Conservation (phyloP, 1,284 basidiomycete genomes). For the Phaffia rhodozyma region DNA sequence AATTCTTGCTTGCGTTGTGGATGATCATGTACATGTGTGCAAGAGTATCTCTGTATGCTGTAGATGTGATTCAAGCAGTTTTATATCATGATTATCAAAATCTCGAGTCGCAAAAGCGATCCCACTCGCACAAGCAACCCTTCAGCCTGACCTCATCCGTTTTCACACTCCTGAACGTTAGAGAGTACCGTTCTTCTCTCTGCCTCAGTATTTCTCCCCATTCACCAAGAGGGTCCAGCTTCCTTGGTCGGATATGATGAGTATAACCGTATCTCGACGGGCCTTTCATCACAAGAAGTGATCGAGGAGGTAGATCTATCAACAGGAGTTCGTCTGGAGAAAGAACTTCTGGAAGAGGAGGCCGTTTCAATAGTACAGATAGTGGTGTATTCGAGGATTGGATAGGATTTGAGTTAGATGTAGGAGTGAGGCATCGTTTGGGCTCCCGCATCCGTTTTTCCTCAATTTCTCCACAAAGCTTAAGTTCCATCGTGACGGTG, state of each 20-base stretch:
- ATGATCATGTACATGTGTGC: too few species aligned
- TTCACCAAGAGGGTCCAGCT: conserved; percentile 14
- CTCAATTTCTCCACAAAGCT: conserved; percentile 13
- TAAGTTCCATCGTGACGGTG: conserved; percentile 15
- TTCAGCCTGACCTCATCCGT: too few species aligned
- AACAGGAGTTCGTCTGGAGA: not conserved
- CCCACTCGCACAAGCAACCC: not conserved
- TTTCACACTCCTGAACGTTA: conserved; percentile 10
- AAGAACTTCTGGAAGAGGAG: conserved; percentile 2
- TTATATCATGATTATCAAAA: not conserved
- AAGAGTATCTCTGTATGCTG: not conserved
- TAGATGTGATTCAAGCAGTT: not conserved
- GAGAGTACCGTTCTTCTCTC: conserved; percentile 9
- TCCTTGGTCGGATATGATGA: conserved; percentile 15
- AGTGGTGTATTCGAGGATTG: not conserved
- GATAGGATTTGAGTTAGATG: not conserved
- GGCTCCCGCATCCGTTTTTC: conserved; percentile 10
- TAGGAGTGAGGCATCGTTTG: conserved; percentile 5
- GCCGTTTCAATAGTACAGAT: not conserved
- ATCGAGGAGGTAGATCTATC: conserved; percentile 10
- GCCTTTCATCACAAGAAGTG: conserved; percentile 14
- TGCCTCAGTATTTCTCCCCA: conserved; percentile 7
- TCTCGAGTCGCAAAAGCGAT: not conserved
- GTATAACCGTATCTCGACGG: conserved; percentile 16
- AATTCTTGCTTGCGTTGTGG: too few species aligned